Evolutionary conservation across 2,329 filamentous ascomycete species (phyloP), one percentile per base, ranked within the genome.

Genomic region (Cladophialophora exuberans): DNA sequence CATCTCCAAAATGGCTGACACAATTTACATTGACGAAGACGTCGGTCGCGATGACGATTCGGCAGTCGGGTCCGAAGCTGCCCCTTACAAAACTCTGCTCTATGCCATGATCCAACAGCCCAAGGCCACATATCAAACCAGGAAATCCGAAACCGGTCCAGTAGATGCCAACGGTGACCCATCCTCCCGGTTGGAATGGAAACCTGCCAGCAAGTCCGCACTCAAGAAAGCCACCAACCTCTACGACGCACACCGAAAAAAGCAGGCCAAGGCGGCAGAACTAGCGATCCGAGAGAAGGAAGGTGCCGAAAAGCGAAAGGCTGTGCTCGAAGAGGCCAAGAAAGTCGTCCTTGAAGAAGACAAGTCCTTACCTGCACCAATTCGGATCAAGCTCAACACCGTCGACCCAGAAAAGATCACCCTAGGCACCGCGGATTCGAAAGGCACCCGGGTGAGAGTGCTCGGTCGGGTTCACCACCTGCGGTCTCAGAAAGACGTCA

Each of bases 391-490:
- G 72, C 83, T 96, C 64, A 84, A 86, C 66, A 82, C 87, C 66
- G 89, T 84, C 69, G 81, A 86, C 67, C 76, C 86, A 25, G 77
- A 76, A 52, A 73, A 80, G 52, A 73, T 83, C 56, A 81, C 79
- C 68, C 72, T 86, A 61, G 76, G 81, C 59, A 74, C 76, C 13
- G 76, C 76, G 55, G 84, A 72, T 77, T 84, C 63, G 72, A 78
- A 69, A 70, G 90, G 89, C 61, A 86, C 86, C 38, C 82, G 90
- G 50, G 89, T 96, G 55, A 84, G 86, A 64, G 88, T 96, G 18
- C 83, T 86, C 62, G 92, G 92, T 52, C 83, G 91, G 63, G 89
- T 96, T 51, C 90, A 96, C 74, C 84, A 89, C 56, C 76, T 92
- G 71, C 83, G 90, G 59, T 80, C 83, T 58, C 92, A 96, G 75